A percentile compares a stretch with the other conserved stretches of the same genome.
These are phyloP conservation scores for Aspergillus amoenus DNA, from an alignment of 2,329 filamentous ascomycete genomes.

Conservation along the genomic window DNA sequence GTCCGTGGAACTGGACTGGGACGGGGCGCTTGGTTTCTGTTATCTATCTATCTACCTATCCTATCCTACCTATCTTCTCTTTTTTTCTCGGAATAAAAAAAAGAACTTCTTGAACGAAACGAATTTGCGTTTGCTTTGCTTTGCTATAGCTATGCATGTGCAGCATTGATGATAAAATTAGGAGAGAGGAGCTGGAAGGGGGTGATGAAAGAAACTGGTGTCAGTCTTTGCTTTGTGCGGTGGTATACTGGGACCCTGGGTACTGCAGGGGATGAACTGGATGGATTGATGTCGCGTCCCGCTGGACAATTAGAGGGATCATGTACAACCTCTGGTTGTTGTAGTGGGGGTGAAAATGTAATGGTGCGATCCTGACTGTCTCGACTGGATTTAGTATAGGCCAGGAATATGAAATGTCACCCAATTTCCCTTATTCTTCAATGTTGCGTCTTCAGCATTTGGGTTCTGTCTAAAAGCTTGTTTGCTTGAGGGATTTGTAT, in stretches of 20 bases:
- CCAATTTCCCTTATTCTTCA: constrained; percentile 23
- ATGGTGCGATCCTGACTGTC: constrained; percentile 28
- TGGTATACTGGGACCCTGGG: constrained; percentile 14
- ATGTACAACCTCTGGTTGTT: constrained; percentile 22
- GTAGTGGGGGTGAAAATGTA: constrained; percentile 20
- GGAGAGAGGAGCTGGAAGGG: not conserved
- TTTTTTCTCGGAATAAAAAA: constrained; percentile 8
- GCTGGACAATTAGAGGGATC: constrained; percentile 17
- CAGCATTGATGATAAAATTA: not conserved
- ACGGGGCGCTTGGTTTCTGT: constrained; percentile 10
- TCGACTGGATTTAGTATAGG: constrained; percentile 31
- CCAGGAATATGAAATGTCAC: constrained; percentile 34
- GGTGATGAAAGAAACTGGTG: constrained; percentile 16
- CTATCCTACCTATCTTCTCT: not conserved
- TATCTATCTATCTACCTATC: constrained; percentile 13
- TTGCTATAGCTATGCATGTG: not conserved
- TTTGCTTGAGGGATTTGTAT: not conserved
- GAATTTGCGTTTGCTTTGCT: not conserved
- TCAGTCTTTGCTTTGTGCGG: constrained; percentile 9
- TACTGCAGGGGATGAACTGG: constrained; percentile 9
- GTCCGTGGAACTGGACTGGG: not conserved
- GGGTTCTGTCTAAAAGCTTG: not conserved
- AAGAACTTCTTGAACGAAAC: not conserved
- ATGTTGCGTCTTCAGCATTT: not conserved
- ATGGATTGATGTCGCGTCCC: constrained; percentile 8